Evolutionary conservation across 192 early-diverging fungal species (phyloP).

Genomic region (Chytriomyces sp.): DNA sequence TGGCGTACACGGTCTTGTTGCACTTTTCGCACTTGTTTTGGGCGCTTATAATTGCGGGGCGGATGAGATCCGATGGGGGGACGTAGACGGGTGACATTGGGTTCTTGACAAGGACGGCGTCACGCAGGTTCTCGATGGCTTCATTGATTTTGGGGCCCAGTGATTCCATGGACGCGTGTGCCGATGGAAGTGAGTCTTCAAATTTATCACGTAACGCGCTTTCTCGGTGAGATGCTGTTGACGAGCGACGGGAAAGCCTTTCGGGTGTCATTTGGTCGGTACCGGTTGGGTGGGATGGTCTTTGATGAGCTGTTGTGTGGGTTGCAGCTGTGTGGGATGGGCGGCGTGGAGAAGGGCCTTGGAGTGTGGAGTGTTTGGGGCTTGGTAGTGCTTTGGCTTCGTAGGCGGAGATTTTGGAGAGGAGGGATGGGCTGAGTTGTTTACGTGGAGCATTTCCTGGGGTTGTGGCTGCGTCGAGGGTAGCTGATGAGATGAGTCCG

Average conservation of each 20-base stretch:
- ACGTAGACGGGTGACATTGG: not conserved
- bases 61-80: not conserved
- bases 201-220: conserved; percentile 1
- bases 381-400: not conserved
- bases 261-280: not conserved
- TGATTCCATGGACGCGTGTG: not conserved
- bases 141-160: not conserved
- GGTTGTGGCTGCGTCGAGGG: not conserved
- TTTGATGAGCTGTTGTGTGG: not conserved
- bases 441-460: not conserved
- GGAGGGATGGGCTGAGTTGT: not conserved
- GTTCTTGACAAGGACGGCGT: not conserved
- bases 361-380: not conserved
- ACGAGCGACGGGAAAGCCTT: not conserved
- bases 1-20: conserved; percentile 38
- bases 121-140: conserved; percentile 9
- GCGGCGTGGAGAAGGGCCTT: not conserved
- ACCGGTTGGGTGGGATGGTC: not conserved
- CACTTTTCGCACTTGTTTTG: conserved; percentile 17
- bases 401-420: not conserved
- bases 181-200: conserved; percentile 9
- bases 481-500: not conserved
- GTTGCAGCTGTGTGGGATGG: not conserved
- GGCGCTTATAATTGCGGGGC: not conserved
- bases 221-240: conserved; percentile 11